phyloP scores from a whole-genome alignment of 2,329 filamentous ascomycete species.

The Monosporascus sp. region DNA sequence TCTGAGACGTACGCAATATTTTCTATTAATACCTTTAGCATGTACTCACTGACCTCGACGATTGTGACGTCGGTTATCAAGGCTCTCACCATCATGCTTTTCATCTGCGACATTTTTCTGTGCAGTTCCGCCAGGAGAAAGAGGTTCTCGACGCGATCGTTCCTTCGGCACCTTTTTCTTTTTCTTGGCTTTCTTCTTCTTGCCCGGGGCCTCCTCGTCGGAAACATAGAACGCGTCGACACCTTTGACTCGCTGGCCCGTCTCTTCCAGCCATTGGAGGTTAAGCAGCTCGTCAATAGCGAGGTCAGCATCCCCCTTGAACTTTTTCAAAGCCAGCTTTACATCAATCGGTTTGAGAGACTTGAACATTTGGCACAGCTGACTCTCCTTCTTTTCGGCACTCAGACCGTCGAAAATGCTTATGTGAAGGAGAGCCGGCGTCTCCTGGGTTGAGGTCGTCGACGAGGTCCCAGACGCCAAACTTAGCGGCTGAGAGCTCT shows the following conservation, averaged over 20 bases:
- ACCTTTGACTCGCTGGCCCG: slow-evolving; percentile 59
- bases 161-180: slow-evolving; percentile 18
- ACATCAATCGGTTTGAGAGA: slow-evolving; percentile 62
- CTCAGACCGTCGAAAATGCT: slow-evolving; percentile 36
- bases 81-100: slow-evolving; percentile 15
- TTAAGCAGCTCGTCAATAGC: slow-evolving; percentile 79
- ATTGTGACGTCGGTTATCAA: neutral
- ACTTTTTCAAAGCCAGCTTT: slow-evolving; percentile 60
- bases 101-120: slow-evolving; percentile 4
- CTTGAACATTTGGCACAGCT: slow-evolving; percentile 67
- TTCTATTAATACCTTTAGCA: slow-evolving; percentile 19
- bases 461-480: slow-evolving; percentile 17
- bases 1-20: slow-evolving; percentile 40
- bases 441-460: slow-evolving; percentile 16
- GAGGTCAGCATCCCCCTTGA: slow-evolving; percentile 58
- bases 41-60: neutral
- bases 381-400: slow-evolving; percentile 55
- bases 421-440: slow-evolving; percentile 18
- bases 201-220: slow-evolving; percentile 33
- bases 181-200: slow-evolving; percentile 29
- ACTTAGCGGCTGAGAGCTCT: slow-evolving; percentile 17
- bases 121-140: slow-evolving; percentile 4
- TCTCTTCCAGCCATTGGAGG: slow-evolving; percentile 68
- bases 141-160: slow-evolving; percentile 3
- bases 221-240: slow-evolving; percentile 74